phyloP scores from a whole-genome alignment of 2,329 filamentous ascomycete species.

The Septoria linicola region DNA sequence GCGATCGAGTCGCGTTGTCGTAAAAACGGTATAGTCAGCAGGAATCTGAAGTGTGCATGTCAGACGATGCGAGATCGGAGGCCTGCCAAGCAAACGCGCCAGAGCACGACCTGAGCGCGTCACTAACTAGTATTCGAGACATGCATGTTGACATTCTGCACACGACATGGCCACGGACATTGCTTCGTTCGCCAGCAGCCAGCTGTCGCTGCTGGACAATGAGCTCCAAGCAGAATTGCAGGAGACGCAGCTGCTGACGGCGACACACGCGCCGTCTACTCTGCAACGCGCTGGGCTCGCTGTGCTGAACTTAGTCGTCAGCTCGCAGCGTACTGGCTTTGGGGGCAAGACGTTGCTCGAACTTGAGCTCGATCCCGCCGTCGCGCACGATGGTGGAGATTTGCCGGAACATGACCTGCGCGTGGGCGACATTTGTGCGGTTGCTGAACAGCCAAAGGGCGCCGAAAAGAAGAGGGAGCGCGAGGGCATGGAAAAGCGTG shows the following conservation, averaged over 20 bases:
- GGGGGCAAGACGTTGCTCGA: constrained; percentile 90
- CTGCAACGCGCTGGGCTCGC: constrained; percentile 78
- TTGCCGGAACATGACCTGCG: constrained; percentile 74
- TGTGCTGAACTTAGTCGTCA: constrained; percentile 70
- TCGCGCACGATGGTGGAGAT: constrained; percentile 46
- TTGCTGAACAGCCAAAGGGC: constrained; percentile 72
- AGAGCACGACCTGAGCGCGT: too few species aligned
- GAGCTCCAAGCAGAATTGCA: constrained; percentile 72
- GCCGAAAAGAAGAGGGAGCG: constrained; percentile 70
- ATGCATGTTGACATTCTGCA: neutral
- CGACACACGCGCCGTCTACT: constrained; percentile 64
- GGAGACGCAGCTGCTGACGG: constrained; percentile 67
- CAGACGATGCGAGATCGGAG: too few species aligned
- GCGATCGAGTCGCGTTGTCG: too few species aligned
- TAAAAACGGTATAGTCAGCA: too few species aligned
- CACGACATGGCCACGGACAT: constrained; percentile 50
- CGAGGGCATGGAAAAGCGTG: constrained; percentile 66
- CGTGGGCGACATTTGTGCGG: constrained; percentile 73
- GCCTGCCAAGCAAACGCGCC: too few species aligned
- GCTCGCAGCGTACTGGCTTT: constrained; percentile 78
- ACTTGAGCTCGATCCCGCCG: constrained; percentile 70
- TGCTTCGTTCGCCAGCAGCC: constrained; percentile 66
- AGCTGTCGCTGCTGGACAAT: constrained; percentile 67
- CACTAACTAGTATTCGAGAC: too few species aligned
- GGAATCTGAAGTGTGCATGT: neutral